These are phyloP conservation scores for Decorospora gaudefroyi DNA, from an alignment of 2,329 filamentous ascomycete species.

Conservation along the genomic window DNA sequence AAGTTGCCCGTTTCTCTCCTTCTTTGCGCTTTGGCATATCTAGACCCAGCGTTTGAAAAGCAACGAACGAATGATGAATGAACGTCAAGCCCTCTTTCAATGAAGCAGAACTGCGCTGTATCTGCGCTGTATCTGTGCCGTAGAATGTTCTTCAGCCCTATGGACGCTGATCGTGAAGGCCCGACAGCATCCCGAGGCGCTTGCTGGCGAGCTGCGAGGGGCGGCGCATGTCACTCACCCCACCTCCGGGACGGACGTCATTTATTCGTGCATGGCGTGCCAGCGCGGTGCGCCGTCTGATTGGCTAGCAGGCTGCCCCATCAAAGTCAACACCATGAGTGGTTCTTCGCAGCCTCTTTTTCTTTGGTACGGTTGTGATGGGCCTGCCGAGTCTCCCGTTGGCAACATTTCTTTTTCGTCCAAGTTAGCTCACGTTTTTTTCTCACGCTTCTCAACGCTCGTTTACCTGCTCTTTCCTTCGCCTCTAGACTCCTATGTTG, in stretches of 20 bases:
- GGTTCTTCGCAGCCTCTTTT: slow-evolving; percentile 2
- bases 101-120: too few relatives aligned
- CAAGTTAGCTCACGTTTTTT: not conserved
- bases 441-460: not conserved
- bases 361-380: slow-evolving; percentile 4
- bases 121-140: slow-evolving; percentile 2
- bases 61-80: slow-evolving; percentile 2
- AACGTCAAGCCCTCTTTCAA: not conserved
- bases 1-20: slow-evolving; percentile 5
- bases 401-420: slow-evolving; percentile 6
- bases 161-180: slow-evolving; percentile 10
- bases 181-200: slow-evolving; percentile 11
- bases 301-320: slow-evolving; percentile 6
- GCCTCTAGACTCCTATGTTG: slow-evolving; percentile 8
- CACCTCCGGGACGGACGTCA: slow-evolving; percentile 21
- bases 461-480: not conserved
- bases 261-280: slow-evolving; percentile 3
- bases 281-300: slow-evolving; percentile 6
- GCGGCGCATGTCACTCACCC: slow-evolving; percentile 18
- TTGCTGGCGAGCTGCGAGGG: slow-evolving; percentile 5
- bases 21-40: slow-evolving; percentile 8
- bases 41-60: slow-evolving; percentile 1
- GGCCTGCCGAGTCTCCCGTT: slow-evolving; percentile 7
- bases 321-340: slow-evolving; percentile 13
- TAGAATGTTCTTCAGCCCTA: slow-evolving; percentile 25